Evolutionary conservation across 139 green algal species (phyloP).

Genomic region (Zygnema cylindricum): DNA sequence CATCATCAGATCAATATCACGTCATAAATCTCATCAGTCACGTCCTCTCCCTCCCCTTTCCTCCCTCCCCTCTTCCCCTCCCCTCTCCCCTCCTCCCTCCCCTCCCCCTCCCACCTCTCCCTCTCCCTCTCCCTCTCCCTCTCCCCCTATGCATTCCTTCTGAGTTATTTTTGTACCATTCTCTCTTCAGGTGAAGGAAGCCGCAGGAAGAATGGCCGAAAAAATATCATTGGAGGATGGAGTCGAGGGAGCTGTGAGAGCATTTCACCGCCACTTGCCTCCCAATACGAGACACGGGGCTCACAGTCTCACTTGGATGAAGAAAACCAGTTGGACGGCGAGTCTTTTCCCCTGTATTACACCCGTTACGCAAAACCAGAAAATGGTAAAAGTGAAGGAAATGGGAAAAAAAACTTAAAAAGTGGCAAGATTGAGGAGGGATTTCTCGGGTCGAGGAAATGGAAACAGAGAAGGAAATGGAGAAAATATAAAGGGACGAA

Average conservation of each 20-base stretch:
- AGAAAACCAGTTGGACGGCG: neutral
- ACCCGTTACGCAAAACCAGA: no score
- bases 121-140: neutral
- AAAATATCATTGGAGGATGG: slow-evolving; percentile 35
- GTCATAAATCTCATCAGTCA: no score
- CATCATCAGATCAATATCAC: no score
- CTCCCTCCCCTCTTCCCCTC: neutral
- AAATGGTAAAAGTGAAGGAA: no score
- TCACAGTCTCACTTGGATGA: slow-evolving; percentile 5
- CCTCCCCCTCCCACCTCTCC: neutral
- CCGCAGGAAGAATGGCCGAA: neutral
- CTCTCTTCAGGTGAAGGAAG: slow-evolving; percentile 39
- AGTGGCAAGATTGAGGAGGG: no score
- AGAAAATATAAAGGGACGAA: neutral
- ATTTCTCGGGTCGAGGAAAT: no score
- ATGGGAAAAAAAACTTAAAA: no score
- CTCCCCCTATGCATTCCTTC: neutral
- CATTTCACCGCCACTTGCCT: slow-evolving; percentile 51
- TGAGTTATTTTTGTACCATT: neutral
- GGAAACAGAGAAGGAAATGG: neutral
- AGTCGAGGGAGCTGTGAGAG: slow-evolving; percentile 41
- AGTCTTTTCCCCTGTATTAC: no score
- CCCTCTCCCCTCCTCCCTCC: neutral
- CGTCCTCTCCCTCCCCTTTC: neutral
- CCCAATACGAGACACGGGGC: neutral